Evolutionary conservation across 768 basidiomycete species (phyloP), one percentile per base, ranked within the genome.

Genomic region (Boletellus sp.): DNA sequence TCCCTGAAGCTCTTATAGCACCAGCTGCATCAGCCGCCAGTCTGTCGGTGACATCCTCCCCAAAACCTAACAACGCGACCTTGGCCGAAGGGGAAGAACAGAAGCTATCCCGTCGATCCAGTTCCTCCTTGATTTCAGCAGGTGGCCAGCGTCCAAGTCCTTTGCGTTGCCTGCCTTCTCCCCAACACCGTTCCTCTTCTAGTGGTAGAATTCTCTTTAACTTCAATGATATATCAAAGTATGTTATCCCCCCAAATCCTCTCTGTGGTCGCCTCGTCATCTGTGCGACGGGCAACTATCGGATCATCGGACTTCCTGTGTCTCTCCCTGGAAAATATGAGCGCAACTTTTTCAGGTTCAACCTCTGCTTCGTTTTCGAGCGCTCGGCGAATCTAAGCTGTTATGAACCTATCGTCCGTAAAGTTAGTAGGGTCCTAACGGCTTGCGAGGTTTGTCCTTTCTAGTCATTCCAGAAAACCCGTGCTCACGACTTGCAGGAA

Each of bases 311-410:
- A 1, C 93, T 94, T 62, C 96, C 96, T 3, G 84, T 91, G 39
- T 80, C 87, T 54, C 73, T 94, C 45, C 74, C 77, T 44, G 88
- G 83, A 42, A 80, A 75, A 55, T 96, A 97, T 63, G 75, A 81
- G 48, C 78, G 95, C 23, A 88, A 94, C 62, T 91, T 87, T 66
- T 94, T 96, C 68, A 78, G 87, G 55, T 97, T 90, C 71, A 98
- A 98, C 65, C 71, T 97, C 23, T 97, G 94, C 68, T 96, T 97
- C 67, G 95, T 97, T 3, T 99, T 99, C 67, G 88, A 93, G 41
- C 83, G 90, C 39, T 79, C 80, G 22, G 92, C 92, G 11, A 94
- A 96, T 66, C 73, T 97, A 47, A 93, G 91, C 62, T 94, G 93
- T 57, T 98, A 94, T 70, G 95, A 98, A 56, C 91, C 94, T 4